These are phyloP conservation scores for Ceratorhiza oryzae-sativae DNA, from an alignment of 1,284 basidiomycete genomes.

Conservation along the genomic window DNA sequence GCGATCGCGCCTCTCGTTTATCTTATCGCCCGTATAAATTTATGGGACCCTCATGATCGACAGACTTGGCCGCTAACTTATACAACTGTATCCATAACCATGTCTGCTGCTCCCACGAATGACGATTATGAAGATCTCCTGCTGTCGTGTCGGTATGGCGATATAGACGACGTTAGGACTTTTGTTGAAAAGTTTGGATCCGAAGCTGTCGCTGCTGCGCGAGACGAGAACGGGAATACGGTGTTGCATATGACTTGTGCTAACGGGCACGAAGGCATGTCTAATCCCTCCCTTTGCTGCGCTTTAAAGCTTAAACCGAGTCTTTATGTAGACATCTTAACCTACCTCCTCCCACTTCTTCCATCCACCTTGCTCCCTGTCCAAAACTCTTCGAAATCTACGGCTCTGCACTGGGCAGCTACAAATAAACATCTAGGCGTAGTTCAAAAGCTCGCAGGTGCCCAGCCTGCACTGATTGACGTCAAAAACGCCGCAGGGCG, in stretches of 20 bases:
- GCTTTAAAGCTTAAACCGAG: background rate
- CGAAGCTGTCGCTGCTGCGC: constrained; percentile 59
- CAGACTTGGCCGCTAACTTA: background rate
- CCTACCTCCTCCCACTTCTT: constrained; percentile 70
- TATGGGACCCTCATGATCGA: constrained; percentile 20
- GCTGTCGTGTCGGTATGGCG: constrained; percentile 85
- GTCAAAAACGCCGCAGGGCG: constrained; percentile 72
- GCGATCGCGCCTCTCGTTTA: constrained; percentile 20
- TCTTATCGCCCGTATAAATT: constrained; percentile 32
- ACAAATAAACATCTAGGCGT: constrained; percentile 77
- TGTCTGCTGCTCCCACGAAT: constrained; percentile 46
- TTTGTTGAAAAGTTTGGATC: constrained; percentile 69
- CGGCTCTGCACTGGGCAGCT: constrained; percentile 87
- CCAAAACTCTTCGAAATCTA: constrained; percentile 75
- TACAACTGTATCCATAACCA: background rate
- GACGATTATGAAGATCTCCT: constrained; percentile 80
- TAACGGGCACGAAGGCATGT: constrained; percentile 85
- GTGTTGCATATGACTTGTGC: constrained; percentile 84
- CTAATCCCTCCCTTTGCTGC: background rate
- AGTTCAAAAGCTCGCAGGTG: constrained; percentile 62
- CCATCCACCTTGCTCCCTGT: constrained; percentile 64
- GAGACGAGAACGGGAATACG: constrained; percentile 80
- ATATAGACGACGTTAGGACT: constrained; percentile 73
- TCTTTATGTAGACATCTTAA: constrained; percentile 65
- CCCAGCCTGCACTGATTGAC: constrained; percentile 72